Conservation (phyloP, 345 rosid genomes). For the Hypericum perforatum region DNA sequence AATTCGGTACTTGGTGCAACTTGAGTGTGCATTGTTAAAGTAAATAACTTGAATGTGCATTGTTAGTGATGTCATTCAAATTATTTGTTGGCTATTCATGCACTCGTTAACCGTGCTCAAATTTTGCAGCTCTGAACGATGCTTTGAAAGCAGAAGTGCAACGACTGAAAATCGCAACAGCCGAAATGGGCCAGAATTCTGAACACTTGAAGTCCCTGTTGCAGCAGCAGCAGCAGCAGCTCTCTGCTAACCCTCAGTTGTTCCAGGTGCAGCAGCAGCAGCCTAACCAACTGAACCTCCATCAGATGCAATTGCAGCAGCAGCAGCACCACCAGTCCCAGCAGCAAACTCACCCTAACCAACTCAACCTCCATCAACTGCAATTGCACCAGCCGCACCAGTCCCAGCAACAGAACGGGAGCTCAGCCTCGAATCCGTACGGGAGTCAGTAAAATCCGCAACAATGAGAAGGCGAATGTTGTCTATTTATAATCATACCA, state of each 20-base stretch:
- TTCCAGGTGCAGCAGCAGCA: constrained; percentile 21
- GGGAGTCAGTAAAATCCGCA: not conserved
- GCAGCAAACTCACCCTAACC: not conserved
- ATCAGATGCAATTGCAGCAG: constrained; percentile 21
- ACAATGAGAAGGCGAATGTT: not conserved
- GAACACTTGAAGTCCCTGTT: constrained; percentile 27
- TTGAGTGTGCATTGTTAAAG: too few relatives aligned
- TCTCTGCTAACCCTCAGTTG: constrained; percentile 19
- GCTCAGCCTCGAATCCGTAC: not conserved
- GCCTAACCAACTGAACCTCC: constrained; percentile 14
- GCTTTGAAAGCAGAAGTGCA: constrained; percentile 39
- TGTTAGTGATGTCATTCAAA: not conserved
- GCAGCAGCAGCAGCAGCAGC: constrained; percentile 27
- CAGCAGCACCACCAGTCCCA: constrained; percentile 17
- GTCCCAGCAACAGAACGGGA: constrained; percentile 6
- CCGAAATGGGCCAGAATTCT: constrained; percentile 23
- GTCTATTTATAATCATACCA: too few relatives aligned
- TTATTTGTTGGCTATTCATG: not conserved
- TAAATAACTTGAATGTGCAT: not conserved
- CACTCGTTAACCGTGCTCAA: not conserved
- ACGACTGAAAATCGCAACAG: constrained; percentile 27
- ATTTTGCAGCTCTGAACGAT: constrained; percentile 42
- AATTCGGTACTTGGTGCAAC: too few relatives aligned
- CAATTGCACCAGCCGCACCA: constrained; percentile 25
- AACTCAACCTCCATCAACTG: constrained; percentile 29